A percentile compares a stretch with the other conserved stretches of the same genome.
These are phyloP conservation scores for Ettlia oleoabundans DNA, from an alignment of 139 green algal species.

Conservation along the genomic window DNA sequence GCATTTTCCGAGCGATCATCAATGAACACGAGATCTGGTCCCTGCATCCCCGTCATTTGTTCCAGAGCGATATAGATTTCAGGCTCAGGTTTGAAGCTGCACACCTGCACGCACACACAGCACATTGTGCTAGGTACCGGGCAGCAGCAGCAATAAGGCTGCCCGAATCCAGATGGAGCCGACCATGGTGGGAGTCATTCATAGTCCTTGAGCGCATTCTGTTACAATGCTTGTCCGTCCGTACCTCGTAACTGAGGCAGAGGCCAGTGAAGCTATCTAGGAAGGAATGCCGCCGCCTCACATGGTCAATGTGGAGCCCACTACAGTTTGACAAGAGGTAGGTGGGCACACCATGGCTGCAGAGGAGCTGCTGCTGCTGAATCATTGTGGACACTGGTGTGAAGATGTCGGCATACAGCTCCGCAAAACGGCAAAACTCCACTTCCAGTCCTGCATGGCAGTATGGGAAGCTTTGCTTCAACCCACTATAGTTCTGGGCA, in stretches of 20 bases:
- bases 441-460: background rate
- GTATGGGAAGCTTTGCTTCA: no score
- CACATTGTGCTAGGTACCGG: no score
- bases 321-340: background rate
- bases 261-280: background rate
- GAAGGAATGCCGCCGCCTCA: background rate
- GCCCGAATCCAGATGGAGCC: no score
- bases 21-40: slow-evolving; percentile 22
- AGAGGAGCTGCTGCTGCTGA: slow-evolving; percentile 21
- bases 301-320: background rate
- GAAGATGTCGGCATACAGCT: slow-evolving; percentile 35
- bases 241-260: background rate
- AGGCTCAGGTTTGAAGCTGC: slow-evolving; percentile 17
- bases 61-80: slow-evolving; percentile 17
- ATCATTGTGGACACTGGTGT: background rate
- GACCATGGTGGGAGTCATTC: no score
- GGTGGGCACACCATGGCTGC: background rate
- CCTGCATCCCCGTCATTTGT: background rate
- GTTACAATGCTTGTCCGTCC: no score
- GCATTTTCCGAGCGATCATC: slow-evolving; percentile 24
- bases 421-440: background rate
- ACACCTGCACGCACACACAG: no score
- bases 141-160: no score
- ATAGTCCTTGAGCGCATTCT: no score
- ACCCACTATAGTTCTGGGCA: background rate